Conservation (phyloP, 352 stramenopile genomes). For the Phytophthora meadii region DNA sequence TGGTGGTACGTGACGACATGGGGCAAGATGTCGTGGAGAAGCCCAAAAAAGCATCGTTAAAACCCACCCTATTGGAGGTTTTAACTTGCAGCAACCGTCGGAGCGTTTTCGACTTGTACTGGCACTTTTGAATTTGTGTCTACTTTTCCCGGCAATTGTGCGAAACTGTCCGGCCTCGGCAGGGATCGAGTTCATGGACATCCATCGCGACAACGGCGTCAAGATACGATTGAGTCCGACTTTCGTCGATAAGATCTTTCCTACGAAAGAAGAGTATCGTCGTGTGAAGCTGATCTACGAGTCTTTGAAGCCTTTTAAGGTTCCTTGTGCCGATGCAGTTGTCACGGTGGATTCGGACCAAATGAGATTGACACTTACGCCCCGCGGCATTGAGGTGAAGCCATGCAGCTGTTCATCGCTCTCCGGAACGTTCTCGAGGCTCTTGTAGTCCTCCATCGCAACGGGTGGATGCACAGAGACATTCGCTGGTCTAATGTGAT, state of each 20-base stretch:
- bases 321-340: conserved; percentile 21
- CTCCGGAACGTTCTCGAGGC: conserved; percentile 16
- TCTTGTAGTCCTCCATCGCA: conserved; percentile 14
- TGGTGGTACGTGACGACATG: too few species aligned
- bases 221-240: background rate
- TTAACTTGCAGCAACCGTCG: background rate
- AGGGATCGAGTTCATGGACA: background rate
- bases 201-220: background rate
- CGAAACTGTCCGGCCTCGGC: conserved; percentile 3
- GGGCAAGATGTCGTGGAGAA: background rate
- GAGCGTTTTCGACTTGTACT: conserved; percentile 5
- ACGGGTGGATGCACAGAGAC: background rate
- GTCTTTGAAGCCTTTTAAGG: background rate
- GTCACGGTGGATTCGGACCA: background rate
- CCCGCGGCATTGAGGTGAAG: conserved; percentile 13
- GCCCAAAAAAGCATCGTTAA: too few species aligned
- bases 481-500: too few species aligned
- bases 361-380: conserved; percentile 9
- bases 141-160: conserved; percentile 6
- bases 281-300: background rate
- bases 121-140: conserved; percentile 18
- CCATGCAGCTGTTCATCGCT: conserved; percentile 17
- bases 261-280: background rate
- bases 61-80: background rate
- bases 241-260: conserved; percentile 3